Evolutionary conservation across 2,329 filamentous ascomycete species (phyloP).

Genomic region (Ophiosphaerella narmari): DNA sequence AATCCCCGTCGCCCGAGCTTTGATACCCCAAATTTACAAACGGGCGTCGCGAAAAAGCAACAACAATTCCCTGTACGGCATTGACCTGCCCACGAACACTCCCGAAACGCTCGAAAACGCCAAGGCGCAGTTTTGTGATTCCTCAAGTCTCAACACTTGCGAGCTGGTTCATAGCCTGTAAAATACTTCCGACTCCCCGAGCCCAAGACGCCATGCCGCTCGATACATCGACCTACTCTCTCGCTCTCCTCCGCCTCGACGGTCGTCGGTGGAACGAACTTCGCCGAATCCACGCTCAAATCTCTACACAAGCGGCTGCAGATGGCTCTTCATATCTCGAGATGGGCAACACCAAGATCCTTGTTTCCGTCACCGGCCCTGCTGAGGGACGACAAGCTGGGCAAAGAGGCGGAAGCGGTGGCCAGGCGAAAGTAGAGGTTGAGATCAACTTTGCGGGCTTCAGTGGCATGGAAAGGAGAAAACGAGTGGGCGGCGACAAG

Average conservation of each 20-base stretch:
- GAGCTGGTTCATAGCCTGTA: too few relatives aligned
- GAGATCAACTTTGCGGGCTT: slow-evolving; percentile 88
- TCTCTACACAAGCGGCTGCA: slow-evolving; percentile 88
- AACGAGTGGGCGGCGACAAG: slow-evolving; percentile 61
- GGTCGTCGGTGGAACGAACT: slow-evolving; percentile 98
- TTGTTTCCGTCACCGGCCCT: slow-evolving; percentile 89
- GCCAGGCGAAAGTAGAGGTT: slow-evolving; percentile 72
- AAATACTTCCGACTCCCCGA: too few relatives aligned
- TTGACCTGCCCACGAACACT: not conserved
- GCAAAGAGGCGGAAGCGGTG: slow-evolving; percentile 52
- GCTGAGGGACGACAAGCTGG: slow-evolving; percentile 66
- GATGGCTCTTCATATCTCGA: slow-evolving; percentile 94
- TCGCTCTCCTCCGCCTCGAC: slow-evolving; percentile 70
- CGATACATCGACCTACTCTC: slow-evolving; percentile 88
- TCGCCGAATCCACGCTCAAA: slow-evolving; percentile 82
- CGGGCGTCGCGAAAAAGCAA: not conserved
- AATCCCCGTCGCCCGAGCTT: slow-evolving; percentile 18
- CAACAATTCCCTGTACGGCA: not conserved
- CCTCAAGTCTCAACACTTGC: not conserved
- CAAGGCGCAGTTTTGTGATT: not conserved
- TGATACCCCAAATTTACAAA: slow-evolving; percentile 15
- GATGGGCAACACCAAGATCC: slow-evolving; percentile 96
- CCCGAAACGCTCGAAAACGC: not conserved
- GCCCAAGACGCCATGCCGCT: slow-evolving; percentile 71
- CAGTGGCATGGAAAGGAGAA: slow-evolving; percentile 79